Percentiles rank a stretch among this genome's conserved stretches.
phyloP scores from a whole-genome alignment of 1,284 basidiomycete species.

The Ceratorhiza oryzae-sativae region DNA sequence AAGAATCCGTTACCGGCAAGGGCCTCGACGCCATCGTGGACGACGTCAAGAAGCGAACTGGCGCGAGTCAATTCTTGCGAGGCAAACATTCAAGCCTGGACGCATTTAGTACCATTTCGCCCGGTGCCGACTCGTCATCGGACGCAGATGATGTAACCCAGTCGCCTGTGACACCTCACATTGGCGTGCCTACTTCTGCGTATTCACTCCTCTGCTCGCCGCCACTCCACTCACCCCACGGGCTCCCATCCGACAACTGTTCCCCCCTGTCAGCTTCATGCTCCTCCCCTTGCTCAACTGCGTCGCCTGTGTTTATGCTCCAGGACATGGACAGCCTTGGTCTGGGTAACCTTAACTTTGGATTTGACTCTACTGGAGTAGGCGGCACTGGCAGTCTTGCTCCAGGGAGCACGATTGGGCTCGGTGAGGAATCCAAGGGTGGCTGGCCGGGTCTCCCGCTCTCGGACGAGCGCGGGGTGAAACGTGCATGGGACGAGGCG shows the following conservation, averaged over 20 bases:
- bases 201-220: constrained; percentile 35
- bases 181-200: constrained; percentile 24
- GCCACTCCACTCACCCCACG: constrained; percentile 30
- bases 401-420: constrained; percentile 12
- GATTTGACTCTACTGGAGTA: constrained; percentile 15
- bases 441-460: constrained; percentile 28
- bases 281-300: constrained; percentile 27
- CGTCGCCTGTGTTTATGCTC: constrained; percentile 35
- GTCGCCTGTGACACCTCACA: constrained; percentile 32
- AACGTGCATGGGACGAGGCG: constrained; percentile 31
- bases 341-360: constrained; percentile 17
- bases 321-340: constrained; percentile 30
- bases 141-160: constrained; percentile 36
- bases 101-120: constrained; percentile 52
- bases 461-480: constrained; percentile 36
- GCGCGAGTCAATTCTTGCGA: constrained; percentile 58
- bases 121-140: constrained; percentile 46
- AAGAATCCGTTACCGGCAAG: constrained; percentile 50
- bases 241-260: constrained; percentile 15
- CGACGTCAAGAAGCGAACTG: constrained; percentile 59
- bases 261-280: constrained; percentile 23
- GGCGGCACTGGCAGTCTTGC: neutral
- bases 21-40: constrained; percentile 60
- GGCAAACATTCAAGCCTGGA: constrained; percentile 61
- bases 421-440: constrained; percentile 23